A percentile compares a stretch with the other conserved stretches of the same genome.
Conservation (phyloP, 768 basidiomycete genomes). For the Tylopilus sp. region DNA sequence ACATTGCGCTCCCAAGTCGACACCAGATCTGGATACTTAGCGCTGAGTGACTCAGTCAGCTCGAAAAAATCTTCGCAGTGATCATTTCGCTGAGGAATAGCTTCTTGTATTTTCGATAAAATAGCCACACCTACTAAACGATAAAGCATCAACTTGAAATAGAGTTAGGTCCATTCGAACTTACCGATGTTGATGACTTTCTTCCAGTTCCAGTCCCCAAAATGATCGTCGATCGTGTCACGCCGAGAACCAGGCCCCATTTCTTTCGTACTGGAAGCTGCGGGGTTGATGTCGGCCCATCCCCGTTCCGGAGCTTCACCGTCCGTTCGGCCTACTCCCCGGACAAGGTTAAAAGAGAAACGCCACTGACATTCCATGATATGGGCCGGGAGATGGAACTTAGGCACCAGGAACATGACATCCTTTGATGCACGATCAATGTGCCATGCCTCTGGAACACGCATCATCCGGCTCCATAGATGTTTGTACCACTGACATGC, state of each 20-base stretch:
- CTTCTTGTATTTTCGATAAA: neutral
- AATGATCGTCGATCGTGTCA: neutral
- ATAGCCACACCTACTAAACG: neutral
- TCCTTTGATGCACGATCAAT: neutral
- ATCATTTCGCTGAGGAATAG: slow-evolving; percentile 3
- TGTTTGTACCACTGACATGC: slow-evolving; percentile 11
- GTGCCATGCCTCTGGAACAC: neutral
- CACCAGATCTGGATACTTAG: neutral
- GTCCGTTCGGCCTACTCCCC: neutral
- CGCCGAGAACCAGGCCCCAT: neutral
- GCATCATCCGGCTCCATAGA: slow-evolving; percentile 2
- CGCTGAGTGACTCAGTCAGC: neutral
- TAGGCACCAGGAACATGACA: neutral
- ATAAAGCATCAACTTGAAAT: neutral
- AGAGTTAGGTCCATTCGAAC: neutral
- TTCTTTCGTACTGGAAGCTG: neutral
- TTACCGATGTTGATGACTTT: slow-evolving; percentile 28
- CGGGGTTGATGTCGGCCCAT: neutral
- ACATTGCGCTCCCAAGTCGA: neutral
- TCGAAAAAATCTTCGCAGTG: slow-evolving; percentile 2
- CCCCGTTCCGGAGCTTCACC: neutral
- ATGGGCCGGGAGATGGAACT: neutral
- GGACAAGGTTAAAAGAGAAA: too few relatives aligned
- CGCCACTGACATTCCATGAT: neutral
- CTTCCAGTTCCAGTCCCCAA: neutral